A percentile compares a stretch with the other conserved stretches of the same genome.
Conservation (phyloP, 148 eudicot species). For the Tetragonia tetragonoides region DNA sequence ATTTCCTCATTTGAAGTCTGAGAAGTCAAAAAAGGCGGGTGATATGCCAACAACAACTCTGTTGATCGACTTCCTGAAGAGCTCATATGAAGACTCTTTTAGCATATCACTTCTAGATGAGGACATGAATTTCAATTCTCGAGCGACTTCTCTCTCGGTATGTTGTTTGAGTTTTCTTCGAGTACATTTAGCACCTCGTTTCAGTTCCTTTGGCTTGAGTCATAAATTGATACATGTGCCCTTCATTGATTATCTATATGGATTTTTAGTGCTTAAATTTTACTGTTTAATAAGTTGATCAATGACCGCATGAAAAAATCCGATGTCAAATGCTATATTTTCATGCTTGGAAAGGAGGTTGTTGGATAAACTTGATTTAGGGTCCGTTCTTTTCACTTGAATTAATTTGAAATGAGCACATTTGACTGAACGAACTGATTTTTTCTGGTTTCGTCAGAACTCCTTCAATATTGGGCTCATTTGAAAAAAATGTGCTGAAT, state of each 20-base stretch:
- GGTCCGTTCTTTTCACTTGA: too few relatives aligned
- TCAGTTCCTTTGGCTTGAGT: not conserved
- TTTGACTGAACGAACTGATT: too few relatives aligned
- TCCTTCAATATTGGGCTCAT: too few relatives aligned
- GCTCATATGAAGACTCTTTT: constrained; percentile 41
- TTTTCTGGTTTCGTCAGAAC: too few relatives aligned
- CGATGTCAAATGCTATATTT: not conserved
- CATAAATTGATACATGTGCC: too few relatives aligned
- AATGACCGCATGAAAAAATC: not conserved
- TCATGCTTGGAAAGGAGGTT: not conserved
- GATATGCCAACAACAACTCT: constrained; percentile 56
- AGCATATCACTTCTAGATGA: constrained; percentile 75
- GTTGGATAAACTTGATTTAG: too few relatives aligned
- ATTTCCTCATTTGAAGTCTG: constrained; percentile 51
- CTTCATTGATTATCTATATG: not conserved
- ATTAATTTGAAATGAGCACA: too few relatives aligned
- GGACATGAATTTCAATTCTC: constrained; percentile 76
- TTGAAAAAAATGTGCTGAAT: too few relatives aligned
- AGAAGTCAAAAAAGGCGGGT: constrained; percentile 82
- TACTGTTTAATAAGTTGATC: not conserved
- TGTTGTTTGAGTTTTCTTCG: constrained; percentile 19
- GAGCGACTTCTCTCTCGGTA: constrained; percentile 56
- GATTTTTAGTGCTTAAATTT: not conserved
- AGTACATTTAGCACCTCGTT: not conserved
- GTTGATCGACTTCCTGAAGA: constrained; percentile 61